Evolutionary conservation across 805 yeast species (phyloP).

Genomic region (Blastobotrys muscicola): DNA sequence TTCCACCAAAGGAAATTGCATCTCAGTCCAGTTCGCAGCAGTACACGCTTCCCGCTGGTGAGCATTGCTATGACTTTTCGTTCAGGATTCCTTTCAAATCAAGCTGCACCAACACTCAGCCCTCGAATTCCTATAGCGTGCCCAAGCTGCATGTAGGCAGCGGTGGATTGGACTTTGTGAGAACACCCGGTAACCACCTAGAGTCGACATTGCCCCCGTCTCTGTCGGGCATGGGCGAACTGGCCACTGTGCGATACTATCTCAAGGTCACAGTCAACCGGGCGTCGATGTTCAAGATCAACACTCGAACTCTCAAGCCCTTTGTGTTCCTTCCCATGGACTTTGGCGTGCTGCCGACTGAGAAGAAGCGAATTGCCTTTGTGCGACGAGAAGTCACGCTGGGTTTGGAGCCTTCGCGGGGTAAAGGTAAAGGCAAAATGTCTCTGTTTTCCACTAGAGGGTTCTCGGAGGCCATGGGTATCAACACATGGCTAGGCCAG

Average conservation of each 20-base stretch:
- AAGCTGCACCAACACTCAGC: constrained; percentile 7
- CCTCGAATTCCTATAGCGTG: background rate
- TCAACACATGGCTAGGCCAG: constrained; percentile 5
- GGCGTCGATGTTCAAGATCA: constrained; percentile 39
- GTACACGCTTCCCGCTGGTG: constrained; percentile 29
- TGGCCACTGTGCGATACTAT: constrained; percentile 37
- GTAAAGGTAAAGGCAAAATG: constrained; percentile 13
- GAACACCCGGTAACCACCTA: constrained; percentile 13
- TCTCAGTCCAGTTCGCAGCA: constrained; percentile 11
- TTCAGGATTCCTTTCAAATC: constrained; percentile 26
- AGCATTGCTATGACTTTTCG: constrained; percentile 27
- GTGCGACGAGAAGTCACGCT: constrained; percentile 28
- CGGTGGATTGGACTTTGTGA: constrained; percentile 12
- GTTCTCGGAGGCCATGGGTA: constrained; percentile 11
- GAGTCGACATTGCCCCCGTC: constrained; percentile 26
- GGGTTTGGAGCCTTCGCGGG: constrained; percentile 8
- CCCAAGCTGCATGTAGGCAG: background rate
- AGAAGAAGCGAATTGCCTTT: constrained; percentile 30
- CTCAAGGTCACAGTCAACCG: constrained; percentile 53
- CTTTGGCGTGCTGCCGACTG: constrained; percentile 9
- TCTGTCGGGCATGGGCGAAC: constrained; percentile 20
- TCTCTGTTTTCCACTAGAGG: constrained; percentile 3
- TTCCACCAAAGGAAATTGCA: constrained; percentile 27
- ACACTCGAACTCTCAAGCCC: constrained; percentile 39
- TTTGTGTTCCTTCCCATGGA: constrained; percentile 44